Evolutionary conservation across 768 basidiomycete genomes (phyloP).

Genomic region (Hydnum rufescens): DNA sequence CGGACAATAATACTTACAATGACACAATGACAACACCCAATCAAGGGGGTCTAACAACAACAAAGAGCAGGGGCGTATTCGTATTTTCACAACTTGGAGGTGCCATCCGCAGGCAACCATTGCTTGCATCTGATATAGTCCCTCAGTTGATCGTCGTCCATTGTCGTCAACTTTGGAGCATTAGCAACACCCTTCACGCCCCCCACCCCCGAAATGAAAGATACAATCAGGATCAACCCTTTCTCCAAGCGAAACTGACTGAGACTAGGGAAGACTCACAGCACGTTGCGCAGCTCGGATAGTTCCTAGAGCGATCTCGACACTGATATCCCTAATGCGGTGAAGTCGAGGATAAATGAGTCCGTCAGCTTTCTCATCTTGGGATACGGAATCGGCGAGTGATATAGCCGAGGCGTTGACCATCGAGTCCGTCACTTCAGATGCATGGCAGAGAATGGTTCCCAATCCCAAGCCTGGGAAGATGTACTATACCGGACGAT

Average conservation of each 20-base stretch:
- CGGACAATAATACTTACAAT: no score
- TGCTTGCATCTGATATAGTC: no score
- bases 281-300: slow-evolving; percentile 65
- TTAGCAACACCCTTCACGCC: no score
- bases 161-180: no score
- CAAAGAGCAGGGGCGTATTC: no score
- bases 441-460: slow-evolving; percentile 47
- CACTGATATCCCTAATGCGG: slow-evolving; percentile 68
- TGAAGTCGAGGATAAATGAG: slow-evolving; percentile 72
- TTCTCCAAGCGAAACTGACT: background rate
- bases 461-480: slow-evolving; percentile 50
- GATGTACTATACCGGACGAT: slow-evolving; percentile 4
- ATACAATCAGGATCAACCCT: no score
- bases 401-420: slow-evolving; percentile 75
- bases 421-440: slow-evolving; percentile 64
- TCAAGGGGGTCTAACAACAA: no score
- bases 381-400: slow-evolving; percentile 50
- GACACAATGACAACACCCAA: no score
- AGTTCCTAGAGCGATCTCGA: slow-evolving; percentile 49
- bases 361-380: slow-evolving; percentile 41
- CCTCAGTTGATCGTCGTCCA: no score
- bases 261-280: slow-evolving; percentile 22
- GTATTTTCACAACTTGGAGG: no score
- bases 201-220: no score
- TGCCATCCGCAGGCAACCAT: no score